A percentile compares a stretch with the other conserved stretches of the same genome.
These are phyloP conservation scores for Rhizopogon hawkerae DNA, from an alignment of 1,284 basidiomycete genomes.

Conservation along the genomic window DNA sequence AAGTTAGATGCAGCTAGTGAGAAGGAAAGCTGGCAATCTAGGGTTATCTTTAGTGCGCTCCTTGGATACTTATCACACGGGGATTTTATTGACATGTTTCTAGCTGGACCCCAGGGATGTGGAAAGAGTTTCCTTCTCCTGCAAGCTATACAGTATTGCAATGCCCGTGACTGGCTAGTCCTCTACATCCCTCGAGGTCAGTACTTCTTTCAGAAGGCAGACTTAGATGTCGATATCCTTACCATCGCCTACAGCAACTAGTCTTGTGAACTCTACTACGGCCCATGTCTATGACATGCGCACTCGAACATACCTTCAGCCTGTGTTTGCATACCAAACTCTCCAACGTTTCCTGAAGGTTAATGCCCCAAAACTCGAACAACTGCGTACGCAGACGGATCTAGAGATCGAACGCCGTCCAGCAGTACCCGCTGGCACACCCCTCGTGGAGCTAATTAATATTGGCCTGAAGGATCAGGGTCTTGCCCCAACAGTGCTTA, in stretches of 20 bases:
- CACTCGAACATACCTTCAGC: constrained; percentile 76
- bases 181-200: constrained; percentile 83
- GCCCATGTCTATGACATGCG: constrained; percentile 68
- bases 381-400: constrained; percentile 33
- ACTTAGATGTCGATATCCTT: neutral
- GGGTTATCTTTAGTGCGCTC: constrained; percentile 55
- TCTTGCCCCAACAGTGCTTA: constrained; percentile 58
- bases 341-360: constrained; percentile 51
- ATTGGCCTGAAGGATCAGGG: constrained; percentile 48
- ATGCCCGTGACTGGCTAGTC: constrained; percentile 72
- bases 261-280: constrained; percentile 74
- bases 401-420: constrained; percentile 41
- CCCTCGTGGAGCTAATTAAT: constrained; percentile 51
- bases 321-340: constrained; percentile 50
- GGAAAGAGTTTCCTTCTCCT: constrained; percentile 82
- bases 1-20: constrained; percentile 41
- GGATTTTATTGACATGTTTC: constrained; percentile 5
- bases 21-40: constrained; percentile 34
- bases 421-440: constrained; percentile 40
- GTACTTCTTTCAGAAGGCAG: neutral
- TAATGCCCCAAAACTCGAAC: constrained; percentile 38
- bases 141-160: constrained; percentile 72
- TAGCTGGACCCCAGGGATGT: constrained; percentile 70
- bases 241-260: constrained; percentile 38
- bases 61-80: neutral